phyloP scores from a whole-genome alignment of 176 grass and related monocot genomes.

The Musa schizocarpa region DNA sequence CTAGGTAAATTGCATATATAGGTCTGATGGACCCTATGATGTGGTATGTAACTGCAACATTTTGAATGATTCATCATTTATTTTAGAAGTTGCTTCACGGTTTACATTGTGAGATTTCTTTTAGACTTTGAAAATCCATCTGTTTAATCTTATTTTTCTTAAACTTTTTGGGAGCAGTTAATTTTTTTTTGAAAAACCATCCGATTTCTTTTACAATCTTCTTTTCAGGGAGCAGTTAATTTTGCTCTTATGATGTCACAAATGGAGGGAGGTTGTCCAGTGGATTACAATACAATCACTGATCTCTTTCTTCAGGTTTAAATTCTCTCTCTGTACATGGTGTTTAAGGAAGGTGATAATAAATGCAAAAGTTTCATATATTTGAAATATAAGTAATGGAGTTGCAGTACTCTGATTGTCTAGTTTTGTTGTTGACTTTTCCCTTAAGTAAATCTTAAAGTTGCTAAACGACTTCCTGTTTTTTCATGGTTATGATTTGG shows the following conservation, averaged over 20 bases:
- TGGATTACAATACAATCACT: slow-evolving; percentile 97
- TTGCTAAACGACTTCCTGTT: not conserved
- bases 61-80: not conserved
- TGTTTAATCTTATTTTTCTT: not conserved
- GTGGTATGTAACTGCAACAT: not conserved
- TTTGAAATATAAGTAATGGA: not conserved
- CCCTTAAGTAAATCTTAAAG: no score
- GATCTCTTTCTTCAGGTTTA: slow-evolving; percentile 96
- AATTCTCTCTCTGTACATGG: slow-evolving; percentile 22
- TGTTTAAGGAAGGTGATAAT: not conserved
- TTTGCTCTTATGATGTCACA: slow-evolving; percentile 99
- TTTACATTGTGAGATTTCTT: not conserved
- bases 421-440: not conserved
- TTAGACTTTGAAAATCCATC: not conserved
- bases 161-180: not conserved
- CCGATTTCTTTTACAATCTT: not conserved
- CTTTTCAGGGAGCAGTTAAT: slow-evolving; percentile 74
- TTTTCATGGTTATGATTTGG: slow-evolving; percentile 1
- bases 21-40: not conserved
- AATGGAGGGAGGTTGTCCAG: slow-evolving; percentile 91
- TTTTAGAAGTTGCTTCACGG: not conserved
- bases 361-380: not conserved
- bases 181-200: no score
- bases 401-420: not conserved
- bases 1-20: not conserved